Base-by-base conservation (phyloP, 495 filamentous ascomycete species). In the Penicillium coffeae region DNA sequence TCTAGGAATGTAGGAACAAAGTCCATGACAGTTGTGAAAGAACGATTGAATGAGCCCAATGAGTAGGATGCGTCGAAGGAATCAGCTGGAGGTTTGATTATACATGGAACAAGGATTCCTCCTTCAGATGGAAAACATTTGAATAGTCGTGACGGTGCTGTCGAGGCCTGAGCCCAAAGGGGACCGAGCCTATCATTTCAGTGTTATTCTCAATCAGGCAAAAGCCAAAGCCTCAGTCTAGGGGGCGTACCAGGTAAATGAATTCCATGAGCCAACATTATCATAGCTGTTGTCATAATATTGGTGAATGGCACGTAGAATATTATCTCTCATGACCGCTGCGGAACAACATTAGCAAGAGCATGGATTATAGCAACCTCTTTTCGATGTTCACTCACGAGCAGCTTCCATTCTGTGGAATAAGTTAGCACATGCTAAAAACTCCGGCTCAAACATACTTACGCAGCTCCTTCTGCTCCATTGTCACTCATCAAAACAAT, bases 401-500 rank as follows among this genome's bases (percentile, higher is more conserved):
- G 19, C 33, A 5, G 45, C 45, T 48, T 48, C 45, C 36, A 40
- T 16, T 40, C 45, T 48, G 32, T 19, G 21, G 5, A 40, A 32
- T 18, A 13, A 10, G 27, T 68, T 9, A 77, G 72, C 30, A 67
- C 1, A 72, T 67, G 46, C 75, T 69, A 16, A 70, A 62, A 20
- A 68, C 53, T 8, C 2, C 13, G 35, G 15, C 40, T 14, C 0
- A 32, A 19, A 15, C n/a, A n/a, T 13, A 44, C 47, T 38, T 33
- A 50, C 47, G 47, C 47, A 30, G 50, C 54, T 9, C 75, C 77
- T 45, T 79, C 77, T 3, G 77, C 77, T 12, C 76, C 75, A 44
- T 80, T 80, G 43, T 80, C 73, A 19, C 62, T 68, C 71, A 80
- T 73, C 57, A 79, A 78, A 47, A 74, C 58, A 19, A 80, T 63